Conservation (phyloP, 768 basidiomycete genomes). For the Boletus reticuloceps region DNA sequence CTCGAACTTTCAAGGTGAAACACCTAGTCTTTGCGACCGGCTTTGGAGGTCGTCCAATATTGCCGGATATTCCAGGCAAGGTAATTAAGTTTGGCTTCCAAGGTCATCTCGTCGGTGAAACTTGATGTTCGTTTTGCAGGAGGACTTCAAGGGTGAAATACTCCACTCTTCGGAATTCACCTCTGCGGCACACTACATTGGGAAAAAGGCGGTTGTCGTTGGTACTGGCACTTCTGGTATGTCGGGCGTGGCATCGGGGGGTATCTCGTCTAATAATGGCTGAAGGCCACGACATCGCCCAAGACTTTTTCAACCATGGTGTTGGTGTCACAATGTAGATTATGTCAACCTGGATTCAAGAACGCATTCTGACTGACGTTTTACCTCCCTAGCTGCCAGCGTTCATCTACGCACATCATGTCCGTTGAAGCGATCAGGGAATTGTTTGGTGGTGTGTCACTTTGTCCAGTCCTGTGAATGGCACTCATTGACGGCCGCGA, state of each 20-base stretch:
- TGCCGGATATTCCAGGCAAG: slow-evolving; percentile 45
- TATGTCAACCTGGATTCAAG: not conserved
- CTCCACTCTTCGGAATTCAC: slow-evolving; percentile 54
- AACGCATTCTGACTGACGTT: not conserved
- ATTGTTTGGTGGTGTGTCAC: not conserved
- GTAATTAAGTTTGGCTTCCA: slow-evolving; percentile 17
- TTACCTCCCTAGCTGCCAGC: not conserved
- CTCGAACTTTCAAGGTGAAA: slow-evolving; percentile 38
- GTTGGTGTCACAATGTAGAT: slow-evolving; percentile 29
- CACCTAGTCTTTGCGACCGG: slow-evolving; percentile 61
- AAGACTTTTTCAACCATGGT: slow-evolving; percentile 32
- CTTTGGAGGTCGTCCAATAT: slow-evolving; percentile 41
- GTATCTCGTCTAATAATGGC: slow-evolving; percentile 8
- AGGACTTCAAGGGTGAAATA: slow-evolving; percentile 50
- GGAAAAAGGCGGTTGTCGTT: slow-evolving; percentile 65
- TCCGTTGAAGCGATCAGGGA: not conserved
- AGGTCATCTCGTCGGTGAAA: not conserved
- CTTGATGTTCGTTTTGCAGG: slow-evolving; percentile 24
- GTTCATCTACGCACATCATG: not conserved
- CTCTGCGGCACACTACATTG: slow-evolving; percentile 45
- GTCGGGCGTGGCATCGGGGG: not conserved
- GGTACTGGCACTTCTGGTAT: slow-evolving; percentile 62
- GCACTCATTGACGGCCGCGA: not conserved
- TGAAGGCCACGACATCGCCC: slow-evolving; percentile 37
- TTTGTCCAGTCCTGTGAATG: not conserved